Percentiles rank a stretch among this genome's conserved stretches.
phyloP scores from a whole-genome alignment of 129 eudicot species.

The Lactuca sativa region DNA sequence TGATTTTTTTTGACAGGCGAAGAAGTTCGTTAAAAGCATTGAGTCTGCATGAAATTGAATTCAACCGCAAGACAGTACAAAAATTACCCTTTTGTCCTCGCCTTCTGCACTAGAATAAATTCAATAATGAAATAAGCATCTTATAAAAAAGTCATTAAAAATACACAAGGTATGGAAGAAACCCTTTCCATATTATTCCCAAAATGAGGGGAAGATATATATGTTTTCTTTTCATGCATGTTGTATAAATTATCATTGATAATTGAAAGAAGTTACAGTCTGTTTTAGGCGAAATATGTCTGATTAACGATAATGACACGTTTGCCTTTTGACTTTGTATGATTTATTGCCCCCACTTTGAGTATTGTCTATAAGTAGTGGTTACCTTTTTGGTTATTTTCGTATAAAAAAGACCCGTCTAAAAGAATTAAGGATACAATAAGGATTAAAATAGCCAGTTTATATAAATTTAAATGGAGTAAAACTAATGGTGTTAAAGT shows the following conservation, averaged over 20 bases:
- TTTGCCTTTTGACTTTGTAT: too few species aligned
- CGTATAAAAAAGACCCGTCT: too few species aligned
- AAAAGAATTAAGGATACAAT: too few species aligned
- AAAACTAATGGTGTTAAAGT: too few species aligned
- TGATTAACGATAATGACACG: not conserved
- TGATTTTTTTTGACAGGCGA: conserved; percentile 57
- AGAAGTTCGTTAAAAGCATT: conserved; percentile 61
- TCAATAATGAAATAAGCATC: conserved; percentile 4
- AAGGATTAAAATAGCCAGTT: too few species aligned
- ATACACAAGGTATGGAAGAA: not conserved
- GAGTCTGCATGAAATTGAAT: conserved; percentile 45
- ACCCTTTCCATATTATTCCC: conserved; percentile 2
- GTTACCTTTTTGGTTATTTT: too few species aligned
- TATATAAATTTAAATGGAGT: too few species aligned
- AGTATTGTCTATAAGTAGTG: too few species aligned
- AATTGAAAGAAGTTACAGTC: not conserved
- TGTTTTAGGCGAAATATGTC: not conserved
- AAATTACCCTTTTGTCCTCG: conserved; percentile 1
- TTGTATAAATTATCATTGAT: not conserved
- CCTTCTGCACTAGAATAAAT: conserved; percentile 23
- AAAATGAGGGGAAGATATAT: conserved; percentile 9
- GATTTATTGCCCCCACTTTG: too few species aligned
- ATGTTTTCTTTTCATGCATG: not conserved
- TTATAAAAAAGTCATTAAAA: not conserved
- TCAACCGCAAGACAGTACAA: conserved; percentile 5